Percentiles rank a stretch among this genome's conserved stretches.
Conservation (phyloP, 176 grass and related monocot species). For the Triticum urartu region DNA sequence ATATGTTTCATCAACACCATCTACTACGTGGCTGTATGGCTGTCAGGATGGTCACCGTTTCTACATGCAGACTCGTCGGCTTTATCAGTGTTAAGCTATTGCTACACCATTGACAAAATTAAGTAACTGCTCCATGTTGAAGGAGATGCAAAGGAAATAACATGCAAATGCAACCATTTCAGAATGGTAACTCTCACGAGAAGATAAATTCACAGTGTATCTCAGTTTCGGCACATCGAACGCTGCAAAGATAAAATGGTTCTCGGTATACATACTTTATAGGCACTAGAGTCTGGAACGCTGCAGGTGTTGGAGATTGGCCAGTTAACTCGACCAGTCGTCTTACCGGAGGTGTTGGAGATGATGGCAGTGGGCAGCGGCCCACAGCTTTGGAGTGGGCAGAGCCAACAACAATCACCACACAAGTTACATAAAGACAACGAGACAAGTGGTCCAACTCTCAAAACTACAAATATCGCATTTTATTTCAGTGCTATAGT, state of each 20-base stretch:
- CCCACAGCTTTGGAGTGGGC: constrained; percentile 15
- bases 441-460: neutral
- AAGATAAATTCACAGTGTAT: neutral
- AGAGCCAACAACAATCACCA: constrained; percentile 3
- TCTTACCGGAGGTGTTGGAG: constrained; percentile 61
- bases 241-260: constrained; percentile 23
- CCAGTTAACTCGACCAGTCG: neutral
- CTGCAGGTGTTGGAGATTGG: too few species aligned
- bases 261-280: neutral
- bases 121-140: neutral
- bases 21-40: too few species aligned
- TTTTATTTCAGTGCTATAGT: neutral
- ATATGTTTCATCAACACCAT: too few species aligned
- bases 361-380: constrained; percentile 33
- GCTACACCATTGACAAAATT: neutral
- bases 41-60: too few species aligned
- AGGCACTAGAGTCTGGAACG: neutral
- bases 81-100: too few species aligned
- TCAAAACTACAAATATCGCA: neutral
- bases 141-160: neutral
- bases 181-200: neutral
- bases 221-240: constrained; percentile 55
- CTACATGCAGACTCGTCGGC: too few species aligned
- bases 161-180: neutral
- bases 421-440: neutral